Base-by-base conservation (phyloP, 2,329 filamentous ascomycete genomes). In the Teratosphaeria nubilosa region DNA sequence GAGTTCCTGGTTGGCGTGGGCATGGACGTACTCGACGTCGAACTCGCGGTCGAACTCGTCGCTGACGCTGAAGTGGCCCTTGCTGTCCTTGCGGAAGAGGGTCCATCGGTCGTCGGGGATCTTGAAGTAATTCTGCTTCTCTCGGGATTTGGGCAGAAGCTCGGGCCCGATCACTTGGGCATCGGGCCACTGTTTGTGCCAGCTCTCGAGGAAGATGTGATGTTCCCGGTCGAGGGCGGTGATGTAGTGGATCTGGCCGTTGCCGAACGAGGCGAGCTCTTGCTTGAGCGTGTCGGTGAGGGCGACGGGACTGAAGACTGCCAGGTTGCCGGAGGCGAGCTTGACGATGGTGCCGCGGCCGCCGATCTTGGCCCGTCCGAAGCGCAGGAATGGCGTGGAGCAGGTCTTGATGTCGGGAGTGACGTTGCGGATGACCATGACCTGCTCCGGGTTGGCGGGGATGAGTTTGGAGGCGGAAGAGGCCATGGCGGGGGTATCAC, bases 221-320 rank as follows among this genome's bases (percentile, higher is more conserved):
- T 99, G 94, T 77, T 99, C 91, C 56, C 89, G 80, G 72, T 99
- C 94, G 1, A 87, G 84, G 0, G 94, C 92, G 27, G 92, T 79
- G 64, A 99, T 86, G 79, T 97, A 97, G 64, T 81, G 82, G 55
- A 96, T 83, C 50, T 84, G 80, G 54, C 86, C 85, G 27, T 51
- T 60, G 14, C 60, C 65, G 11, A 64, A 55, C 25, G 51, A 32
- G 20, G 57, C 27, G 57, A 79, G 60, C 30, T 77, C 72, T n/a
- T 84, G 77, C 71, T 86, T 84, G 45, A 91, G 85, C 59, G 86
- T 84, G 2, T 86, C 81, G 2, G 91, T 97, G 58, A 96, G 81
- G 14, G 87, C 88, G 22, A 94, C 88, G 20, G 94, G 94, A 0
- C 91, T 96, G 81, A 96, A 96, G 72, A 96, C 86, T 64, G 90